Evolutionary conservation across 2,329 filamentous ascomycete species (phyloP), one percentile per base, ranked within the genome.

Genomic region (Aspergillus floridensis): DNA sequence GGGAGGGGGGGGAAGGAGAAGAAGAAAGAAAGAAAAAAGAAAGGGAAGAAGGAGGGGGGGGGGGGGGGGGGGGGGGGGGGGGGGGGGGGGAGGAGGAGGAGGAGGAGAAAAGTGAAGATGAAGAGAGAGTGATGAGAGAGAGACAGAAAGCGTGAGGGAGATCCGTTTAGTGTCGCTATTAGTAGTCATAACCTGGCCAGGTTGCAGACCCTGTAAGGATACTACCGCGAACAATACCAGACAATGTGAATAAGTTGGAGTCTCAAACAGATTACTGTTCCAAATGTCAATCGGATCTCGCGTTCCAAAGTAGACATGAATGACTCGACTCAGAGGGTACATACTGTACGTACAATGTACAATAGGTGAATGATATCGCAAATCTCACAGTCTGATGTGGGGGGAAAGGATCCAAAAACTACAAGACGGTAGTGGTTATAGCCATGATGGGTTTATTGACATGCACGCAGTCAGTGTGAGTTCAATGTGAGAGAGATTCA

Each of bases 71-170:
- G n/a, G n/a, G n/a, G n/a, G n/a, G n/a, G n/a, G n/a, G n/a, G n/a
- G n/a, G n/a, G n/a, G n/a, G n/a, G n/a, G n/a, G n/a, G n/a, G n/a
- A n/a, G n/a, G n/a, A n/a, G n/a, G n/a, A n/a, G n/a, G n/a, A n/a
- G 22, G 22, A 21, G 44, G 29, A 57, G 57, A 58, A 55, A 47
- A 55, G 35, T 59, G 57, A 55, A 50, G 32, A 46, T 29, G 52
- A 58, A n/a, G 38, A 44, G 14, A 35, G 32, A 16, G 32, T 35
- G 32, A 44, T 16, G 16, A 44, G 14, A 19, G 16, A 44, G 38
- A 44, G 38, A 19, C 26, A 19, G 14, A 5, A 19, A 44, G 38
- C 14, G 16, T 16, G 38, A 44, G n/a, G 38, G 16, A 44, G 38
- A 44, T 44, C 38, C 38, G 38, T 44, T 44, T 44, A 44, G 38